Evolutionary conservation across 139 green algal species (phyloP).

Genomic region (Volvox reticuliferus): DNA sequence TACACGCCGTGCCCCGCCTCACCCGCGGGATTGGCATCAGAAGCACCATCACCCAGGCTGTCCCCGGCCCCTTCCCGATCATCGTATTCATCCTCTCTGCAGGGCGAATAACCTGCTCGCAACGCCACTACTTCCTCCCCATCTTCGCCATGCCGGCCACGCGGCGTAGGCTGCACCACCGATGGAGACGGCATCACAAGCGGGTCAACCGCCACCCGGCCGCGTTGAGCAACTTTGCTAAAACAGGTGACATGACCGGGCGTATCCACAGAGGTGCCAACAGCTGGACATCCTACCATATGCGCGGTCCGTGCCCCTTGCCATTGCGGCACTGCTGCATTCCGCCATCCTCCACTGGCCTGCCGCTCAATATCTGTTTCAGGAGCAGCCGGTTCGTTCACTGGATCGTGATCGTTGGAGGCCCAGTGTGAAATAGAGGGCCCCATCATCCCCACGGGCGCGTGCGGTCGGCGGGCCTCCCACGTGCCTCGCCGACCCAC

Average conservation of each 20-base stretch:
- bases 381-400: not conserved
- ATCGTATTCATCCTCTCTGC: not conserved
- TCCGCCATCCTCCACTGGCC: not conserved
- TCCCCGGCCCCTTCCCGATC: not conserved
- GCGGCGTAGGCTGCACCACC: slow-evolving; percentile 5
- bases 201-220: not conserved
- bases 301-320: not conserved
- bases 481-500: not conserved
- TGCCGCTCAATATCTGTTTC: not conserved
- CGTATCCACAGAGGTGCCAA: not conserved
- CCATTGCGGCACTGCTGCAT: not conserved
- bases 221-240: not conserved
- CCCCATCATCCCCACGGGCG: not conserved
- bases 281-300: not conserved
- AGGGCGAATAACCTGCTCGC: not conserved
- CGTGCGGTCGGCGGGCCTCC: not conserved
- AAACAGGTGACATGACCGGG: not conserved
- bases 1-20: not conserved
- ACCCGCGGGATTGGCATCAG: not conserved
- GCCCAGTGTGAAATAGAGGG: slow-evolving; percentile 16
- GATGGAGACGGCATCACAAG: not conserved
- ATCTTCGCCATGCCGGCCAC: not conserved
- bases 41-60: not conserved
- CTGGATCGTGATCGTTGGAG: not conserved
- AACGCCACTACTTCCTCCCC: not conserved